Evolutionary conservation across 2,329 filamentous ascomycete species (phyloP).

Genomic region (Trichoderma sp.): DNA sequence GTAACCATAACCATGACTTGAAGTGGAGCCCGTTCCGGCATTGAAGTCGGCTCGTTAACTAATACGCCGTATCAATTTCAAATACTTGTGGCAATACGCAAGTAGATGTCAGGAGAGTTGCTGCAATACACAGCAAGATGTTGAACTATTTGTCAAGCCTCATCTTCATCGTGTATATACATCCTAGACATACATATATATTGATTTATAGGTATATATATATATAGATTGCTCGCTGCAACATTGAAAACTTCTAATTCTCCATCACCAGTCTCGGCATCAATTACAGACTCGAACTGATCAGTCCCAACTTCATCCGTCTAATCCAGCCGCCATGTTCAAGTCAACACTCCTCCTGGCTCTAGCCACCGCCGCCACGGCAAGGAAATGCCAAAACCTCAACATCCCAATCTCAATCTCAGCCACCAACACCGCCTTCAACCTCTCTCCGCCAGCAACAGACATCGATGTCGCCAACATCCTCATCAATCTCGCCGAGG

Average conservation of each 20-base stretch:
- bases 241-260: background rate
- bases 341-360: slow-evolving; percentile 12
- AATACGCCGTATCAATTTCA: too few relatives aligned
- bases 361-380: slow-evolving; percentile 34
- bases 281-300: background rate
- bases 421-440: slow-evolving; percentile 56
- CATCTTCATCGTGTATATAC: background rate
- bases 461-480: slow-evolving; percentile 62
- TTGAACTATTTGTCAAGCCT: background rate
- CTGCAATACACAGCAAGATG: background rate
- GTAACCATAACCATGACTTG: too few relatives aligned
- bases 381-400: slow-evolving; percentile 49
- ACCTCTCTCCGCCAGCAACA: slow-evolving; percentile 48
- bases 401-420: slow-evolving; percentile 58
- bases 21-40: too few relatives aligned
- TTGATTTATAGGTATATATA: background rate
- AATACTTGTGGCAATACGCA: too few relatives aligned
- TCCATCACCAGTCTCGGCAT: background rate
- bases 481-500: slow-evolving; percentile 50
- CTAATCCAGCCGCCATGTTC: slow-evolving; percentile 4
- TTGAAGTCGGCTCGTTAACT: too few relatives aligned
- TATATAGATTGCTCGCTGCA: background rate
- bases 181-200: too few relatives aligned
- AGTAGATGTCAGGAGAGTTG: too few relatives aligned
- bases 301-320: slow-evolving; percentile 11